These are phyloP conservation scores for Hypoxylon sp. DNA, from an alignment of 2,329 filamentous ascomycete species.

Conservation along the genomic window DNA sequence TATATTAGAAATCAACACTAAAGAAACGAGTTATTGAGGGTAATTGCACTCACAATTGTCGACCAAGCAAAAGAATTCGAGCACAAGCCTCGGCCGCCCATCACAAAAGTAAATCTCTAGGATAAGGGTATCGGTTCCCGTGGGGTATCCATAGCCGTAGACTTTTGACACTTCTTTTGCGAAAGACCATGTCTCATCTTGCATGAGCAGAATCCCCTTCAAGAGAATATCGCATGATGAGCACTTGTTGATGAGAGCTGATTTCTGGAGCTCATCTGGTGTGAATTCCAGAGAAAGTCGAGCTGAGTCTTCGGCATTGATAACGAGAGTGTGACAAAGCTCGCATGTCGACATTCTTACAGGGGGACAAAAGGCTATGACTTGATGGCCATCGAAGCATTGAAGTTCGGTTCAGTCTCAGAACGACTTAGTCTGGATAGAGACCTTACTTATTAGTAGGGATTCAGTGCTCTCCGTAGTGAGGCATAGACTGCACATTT, in stretches of 20 bases:
- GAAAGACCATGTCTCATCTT: background rate
- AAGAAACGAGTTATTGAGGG: background rate
- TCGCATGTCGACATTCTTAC: background rate
- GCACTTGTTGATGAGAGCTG: background rate
- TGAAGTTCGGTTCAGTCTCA: no score
- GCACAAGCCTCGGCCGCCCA: background rate
- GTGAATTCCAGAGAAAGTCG: constrained; percentile 2
- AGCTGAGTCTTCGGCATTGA: background rate
- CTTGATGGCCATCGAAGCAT: no score
- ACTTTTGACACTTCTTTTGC: background rate
- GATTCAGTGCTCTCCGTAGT: no score
- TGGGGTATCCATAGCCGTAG: constrained; percentile 2
- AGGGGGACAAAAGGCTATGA: background rate
- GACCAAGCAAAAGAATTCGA: background rate
- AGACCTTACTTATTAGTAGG: no score
- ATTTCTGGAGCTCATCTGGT: background rate
- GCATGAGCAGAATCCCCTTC: background rate
- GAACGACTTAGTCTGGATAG: no score
- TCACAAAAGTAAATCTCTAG: background rate
- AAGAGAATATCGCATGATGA: background rate
- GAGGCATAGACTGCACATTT: no score
- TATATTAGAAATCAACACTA: background rate
- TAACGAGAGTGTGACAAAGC: background rate
- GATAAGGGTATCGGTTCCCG: background rate
- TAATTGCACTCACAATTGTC: background rate